Evolutionary conservation across 2,329 filamentous ascomycete species (phyloP).

Genomic region (Trichoderma afroharzianum): DNA sequence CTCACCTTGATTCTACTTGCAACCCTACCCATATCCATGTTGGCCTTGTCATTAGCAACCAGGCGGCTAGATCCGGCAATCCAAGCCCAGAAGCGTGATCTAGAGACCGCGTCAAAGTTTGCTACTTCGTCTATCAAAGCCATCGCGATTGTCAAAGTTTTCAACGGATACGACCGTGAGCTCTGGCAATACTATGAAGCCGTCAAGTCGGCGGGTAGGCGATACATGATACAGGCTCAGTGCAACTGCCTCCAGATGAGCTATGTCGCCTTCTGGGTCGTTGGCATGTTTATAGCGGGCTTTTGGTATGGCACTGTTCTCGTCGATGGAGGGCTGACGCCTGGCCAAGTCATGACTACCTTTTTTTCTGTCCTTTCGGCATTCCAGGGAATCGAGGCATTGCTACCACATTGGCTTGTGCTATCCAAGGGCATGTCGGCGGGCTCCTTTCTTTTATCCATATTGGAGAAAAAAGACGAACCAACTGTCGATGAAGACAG

Average conservation of each 20-base stretch:
- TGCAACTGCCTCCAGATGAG: conserved; percentile 70
- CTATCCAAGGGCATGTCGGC: conserved; percentile 77
- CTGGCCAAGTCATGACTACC: conserved; percentile 72
- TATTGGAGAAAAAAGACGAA: conserved; percentile 33
- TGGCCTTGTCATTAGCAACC: conserved; percentile 58
- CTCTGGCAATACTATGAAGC: conserved; percentile 58
- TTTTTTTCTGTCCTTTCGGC: conserved; percentile 81
- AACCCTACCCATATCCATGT: conserved; percentile 64
- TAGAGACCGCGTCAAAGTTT: conserved; percentile 68
- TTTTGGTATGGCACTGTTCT: conserved; percentile 84
- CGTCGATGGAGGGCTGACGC: conserved; percentile 55
- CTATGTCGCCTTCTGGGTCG: conserved; percentile 68
- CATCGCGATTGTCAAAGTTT: conserved; percentile 84
- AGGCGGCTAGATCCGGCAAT: conserved; percentile 61
- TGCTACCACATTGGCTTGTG: conserved; percentile 73
- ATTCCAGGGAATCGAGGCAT: conserved; percentile 68
- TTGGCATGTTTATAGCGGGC: conserved; percentile 78
- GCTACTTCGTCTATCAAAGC: conserved; percentile 65
- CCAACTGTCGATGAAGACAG: conserved; percentile 1
- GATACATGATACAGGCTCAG: conserved; percentile 66
- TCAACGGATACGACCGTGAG: conserved; percentile 72
- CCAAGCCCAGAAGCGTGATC: conserved; percentile 62
- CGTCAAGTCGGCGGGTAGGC: conserved; percentile 54
- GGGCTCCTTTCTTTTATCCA: conserved; percentile 56
- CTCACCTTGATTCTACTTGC: conserved; percentile 76